Evolutionary conservation across 2,329 filamentous ascomycete species (phyloP).

Genomic region (Aaosphaeria arxii): DNA sequence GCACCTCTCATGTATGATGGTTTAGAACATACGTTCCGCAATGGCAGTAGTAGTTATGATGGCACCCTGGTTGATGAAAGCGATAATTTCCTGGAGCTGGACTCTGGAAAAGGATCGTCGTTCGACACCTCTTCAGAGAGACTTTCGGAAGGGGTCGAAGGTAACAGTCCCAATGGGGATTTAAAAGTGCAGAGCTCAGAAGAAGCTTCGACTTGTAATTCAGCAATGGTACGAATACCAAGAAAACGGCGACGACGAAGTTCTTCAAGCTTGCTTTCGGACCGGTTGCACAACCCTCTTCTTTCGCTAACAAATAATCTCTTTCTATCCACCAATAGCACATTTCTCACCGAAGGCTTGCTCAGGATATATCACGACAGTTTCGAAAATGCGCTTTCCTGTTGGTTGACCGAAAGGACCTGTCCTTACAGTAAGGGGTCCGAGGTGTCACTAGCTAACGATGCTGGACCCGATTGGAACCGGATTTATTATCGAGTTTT

Average conservation of each 20-base stretch:
- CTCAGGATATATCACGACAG: conserved; percentile 55
- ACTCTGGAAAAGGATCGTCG: conserved; percentile 26
- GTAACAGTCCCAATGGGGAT: conserved; percentile 5
- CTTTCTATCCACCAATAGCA: conserved; percentile 33
- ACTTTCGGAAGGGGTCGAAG: conserved; percentile 11
- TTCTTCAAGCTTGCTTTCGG: conserved; percentile 11
- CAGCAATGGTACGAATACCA: conserved; percentile 8
- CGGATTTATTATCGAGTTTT: conserved; percentile 51
- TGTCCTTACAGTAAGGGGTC: conserved; percentile 47
- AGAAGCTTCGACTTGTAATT: background rate
- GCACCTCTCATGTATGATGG: too few species aligned
- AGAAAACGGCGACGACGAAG: conserved; percentile 24
- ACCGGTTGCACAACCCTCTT: conserved; percentile 14
- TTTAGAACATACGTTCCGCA: background rate
- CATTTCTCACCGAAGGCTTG: conserved; percentile 43
- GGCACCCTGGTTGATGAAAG: conserved; percentile 11
- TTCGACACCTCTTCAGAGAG: conserved; percentile 19
- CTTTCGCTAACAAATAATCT: conserved; percentile 25
- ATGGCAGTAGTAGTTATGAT: conserved; percentile 1
- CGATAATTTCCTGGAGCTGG: conserved; percentile 9
- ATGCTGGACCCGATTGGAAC: conserved; percentile 46
- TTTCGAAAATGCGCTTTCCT: conserved; percentile 52
- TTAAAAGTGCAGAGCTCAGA: background rate
- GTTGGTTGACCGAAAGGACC: conserved; percentile 54
- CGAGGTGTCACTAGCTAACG: conserved; percentile 22